A percentile compares a stretch with the other conserved stretches of the same genome.
Conservation (phyloP, 208 protist species). For the Naegleria gruberi region DNA sequence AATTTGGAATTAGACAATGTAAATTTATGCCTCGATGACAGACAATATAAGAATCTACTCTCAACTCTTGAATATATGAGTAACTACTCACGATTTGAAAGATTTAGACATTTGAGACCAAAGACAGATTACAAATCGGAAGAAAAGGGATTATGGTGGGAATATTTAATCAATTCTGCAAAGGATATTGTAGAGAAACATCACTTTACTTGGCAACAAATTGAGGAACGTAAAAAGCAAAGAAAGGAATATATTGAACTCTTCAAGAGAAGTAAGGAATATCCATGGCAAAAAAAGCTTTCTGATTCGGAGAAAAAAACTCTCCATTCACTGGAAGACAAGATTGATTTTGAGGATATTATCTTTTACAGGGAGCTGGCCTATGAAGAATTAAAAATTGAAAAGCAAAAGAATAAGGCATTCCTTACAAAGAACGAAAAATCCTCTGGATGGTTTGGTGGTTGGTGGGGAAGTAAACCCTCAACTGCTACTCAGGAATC, state of each 20-base stretch:
- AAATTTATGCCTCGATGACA: not conserved
- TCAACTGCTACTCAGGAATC: not conserved
- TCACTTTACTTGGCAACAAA: constrained; percentile 8
- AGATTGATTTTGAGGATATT: not conserved
- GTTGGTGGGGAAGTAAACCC: not conserved
- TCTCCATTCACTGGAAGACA: not conserved
- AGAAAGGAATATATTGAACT: constrained; percentile 1
- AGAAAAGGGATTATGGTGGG: not conserved
- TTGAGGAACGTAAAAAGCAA: not conserved
- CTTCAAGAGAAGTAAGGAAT: not conserved
- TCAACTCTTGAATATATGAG: not conserved
- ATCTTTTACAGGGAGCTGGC: not conserved
- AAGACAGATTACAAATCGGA: not conserved
- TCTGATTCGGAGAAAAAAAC: not conserved
- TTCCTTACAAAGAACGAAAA: not conserved
- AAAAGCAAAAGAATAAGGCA: not conserved
- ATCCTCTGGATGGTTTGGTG: not conserved
- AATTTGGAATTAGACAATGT: not conserved
- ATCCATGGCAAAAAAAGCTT: not conserved
- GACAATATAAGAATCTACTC: constrained; percentile 8
- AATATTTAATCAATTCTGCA: not conserved
- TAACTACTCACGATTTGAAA: constrained; percentile 7
- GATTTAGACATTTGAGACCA: not conserved
- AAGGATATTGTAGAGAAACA: not conserved
- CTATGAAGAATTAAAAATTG: not conserved